Conservation (phyloP, 495 filamentous ascomycete species). For the Annulohypoxylon moriforme region DNA sequence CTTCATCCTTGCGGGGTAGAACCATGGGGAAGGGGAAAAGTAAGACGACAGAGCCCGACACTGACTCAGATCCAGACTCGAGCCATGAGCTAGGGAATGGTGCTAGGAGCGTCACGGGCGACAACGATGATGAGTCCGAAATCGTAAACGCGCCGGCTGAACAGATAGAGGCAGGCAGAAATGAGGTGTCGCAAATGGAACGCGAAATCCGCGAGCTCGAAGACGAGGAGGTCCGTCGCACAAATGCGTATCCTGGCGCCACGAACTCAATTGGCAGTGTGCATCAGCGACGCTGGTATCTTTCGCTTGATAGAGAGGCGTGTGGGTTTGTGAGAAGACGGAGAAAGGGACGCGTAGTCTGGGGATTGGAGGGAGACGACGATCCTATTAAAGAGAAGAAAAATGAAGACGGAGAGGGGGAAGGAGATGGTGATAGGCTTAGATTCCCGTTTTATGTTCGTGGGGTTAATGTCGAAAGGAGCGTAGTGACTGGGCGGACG, state of each 20-base stretch:
- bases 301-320: slow-evolving; percentile 64
- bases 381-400: not conserved
- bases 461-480: slow-evolving; percentile 68
- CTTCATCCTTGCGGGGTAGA: slow-evolving; percentile 3
- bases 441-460: slow-evolving; percentile 69
- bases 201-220: slow-evolving; percentile 54
- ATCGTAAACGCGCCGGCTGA: slow-evolving; percentile 41
- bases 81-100: slow-evolving; percentile 6
- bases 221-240: slow-evolving; percentile 63
- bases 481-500: slow-evolving; percentile 70
- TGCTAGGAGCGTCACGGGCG: too few relatives aligned
- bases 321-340: slow-evolving; percentile 62
- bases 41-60: slow-evolving; percentile 15
- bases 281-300: slow-evolving; percentile 72
- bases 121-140: slow-evolving; percentile 34
- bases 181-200: slow-evolving; percentile 48
- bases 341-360: slow-evolving; percentile 38
- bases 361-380: slow-evolving; percentile 36
- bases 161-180: slow-evolving; percentile 15
- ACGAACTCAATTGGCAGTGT: slow-evolving; percentile 70
- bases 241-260: slow-evolving; percentile 73
- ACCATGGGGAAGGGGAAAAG: not conserved
- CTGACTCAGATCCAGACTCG: slow-evolving; percentile 32
- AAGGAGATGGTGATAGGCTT: slow-evolving; percentile 32
- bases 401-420: slow-evolving; percentile 46